Evolutionary conservation across 345 rosid genomes (phyloP).

Genomic region (Eucalyptus paniculata): DNA sequence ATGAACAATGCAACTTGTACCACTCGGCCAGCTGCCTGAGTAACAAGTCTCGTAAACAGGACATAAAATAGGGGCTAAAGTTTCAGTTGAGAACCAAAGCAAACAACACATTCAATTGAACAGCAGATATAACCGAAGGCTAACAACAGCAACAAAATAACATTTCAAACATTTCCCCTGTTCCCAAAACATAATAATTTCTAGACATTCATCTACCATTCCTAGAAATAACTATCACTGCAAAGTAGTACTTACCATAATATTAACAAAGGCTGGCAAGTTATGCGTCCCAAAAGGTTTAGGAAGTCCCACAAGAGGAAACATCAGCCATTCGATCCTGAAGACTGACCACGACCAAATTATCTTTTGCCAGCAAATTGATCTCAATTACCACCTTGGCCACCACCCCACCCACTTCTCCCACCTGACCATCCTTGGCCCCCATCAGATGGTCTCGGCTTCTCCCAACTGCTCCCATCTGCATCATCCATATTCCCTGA

Average conservation of each 20-base stretch:
- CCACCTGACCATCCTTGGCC: neutral
- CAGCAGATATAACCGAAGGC: neutral
- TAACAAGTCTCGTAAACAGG: neutral
- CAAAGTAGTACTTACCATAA: neutral
- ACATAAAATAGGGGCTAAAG: neutral
- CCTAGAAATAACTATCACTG: neutral
- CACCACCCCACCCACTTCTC: neutral
- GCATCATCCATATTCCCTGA: neutral
- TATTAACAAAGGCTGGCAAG: neutral
- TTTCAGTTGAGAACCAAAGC: neutral
- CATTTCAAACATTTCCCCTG: neutral
- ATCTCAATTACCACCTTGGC: neutral
- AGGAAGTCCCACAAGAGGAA: neutral
- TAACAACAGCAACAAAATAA: neutral
- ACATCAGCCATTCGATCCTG: neutral
- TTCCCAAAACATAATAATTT: neutral
- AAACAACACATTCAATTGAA: neutral
- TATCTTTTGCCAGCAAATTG: neutral
- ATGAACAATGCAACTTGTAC: neutral
- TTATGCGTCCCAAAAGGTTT: neutral
- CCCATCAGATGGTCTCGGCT: neutral
- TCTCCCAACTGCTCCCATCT: neutral
- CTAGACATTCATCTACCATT: neutral
- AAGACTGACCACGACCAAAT: neutral
- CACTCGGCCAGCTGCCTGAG: neutral